phyloP scores from a whole-genome alignment of 1,139 yeast genomes.

The Hemisphaericaspora xylanilytica region DNA sequence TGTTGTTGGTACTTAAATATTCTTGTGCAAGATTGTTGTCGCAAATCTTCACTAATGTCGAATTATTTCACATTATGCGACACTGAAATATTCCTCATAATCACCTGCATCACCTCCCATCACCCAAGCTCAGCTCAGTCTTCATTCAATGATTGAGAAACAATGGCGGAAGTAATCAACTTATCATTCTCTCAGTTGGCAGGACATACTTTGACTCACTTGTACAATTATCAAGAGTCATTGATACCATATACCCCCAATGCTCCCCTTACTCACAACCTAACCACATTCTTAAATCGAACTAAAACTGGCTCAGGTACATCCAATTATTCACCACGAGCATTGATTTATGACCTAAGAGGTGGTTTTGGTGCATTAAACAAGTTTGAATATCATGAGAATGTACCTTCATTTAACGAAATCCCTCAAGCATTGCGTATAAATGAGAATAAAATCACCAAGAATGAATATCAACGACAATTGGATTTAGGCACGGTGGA shows the following conservation, averaged over 20 bases:
- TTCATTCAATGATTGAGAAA: background rate
- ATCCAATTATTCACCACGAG: slow-evolving; percentile 75
- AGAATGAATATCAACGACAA: slow-evolving; percentile 59
- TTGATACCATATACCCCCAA: slow-evolving; percentile 52
- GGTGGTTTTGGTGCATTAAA: slow-evolving; percentile 66
- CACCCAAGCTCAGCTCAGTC: too few relatives aligned
- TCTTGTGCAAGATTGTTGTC: too few relatives aligned
- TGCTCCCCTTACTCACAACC: slow-evolving; percentile 27
- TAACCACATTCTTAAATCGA: slow-evolving; percentile 30
- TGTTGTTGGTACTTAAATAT: too few relatives aligned
- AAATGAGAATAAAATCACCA: slow-evolving; percentile 16
- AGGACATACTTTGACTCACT: slow-evolving; percentile 72
- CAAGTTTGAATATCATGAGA: slow-evolving; percentile 48
- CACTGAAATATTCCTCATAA: too few relatives aligned
- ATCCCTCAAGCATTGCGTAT: slow-evolving; percentile 2
- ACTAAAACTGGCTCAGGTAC: slow-evolving; percentile 42
- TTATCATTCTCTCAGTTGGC: slow-evolving; percentile 70
- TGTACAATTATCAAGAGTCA: slow-evolving; percentile 75
- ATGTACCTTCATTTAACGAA: slow-evolving; percentile 11
- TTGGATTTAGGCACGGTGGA: slow-evolving; percentile 53
- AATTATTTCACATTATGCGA: too few relatives aligned
- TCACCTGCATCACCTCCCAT: too few relatives aligned
- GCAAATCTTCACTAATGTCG: too few relatives aligned
- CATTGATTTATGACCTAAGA: slow-evolving; percentile 71
- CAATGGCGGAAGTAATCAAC: slow-evolving; percentile 54